Base-by-base conservation (phyloP, 2,329 filamentous ascomycete genomes). In the Graphiopsis chlorocephala region DNA sequence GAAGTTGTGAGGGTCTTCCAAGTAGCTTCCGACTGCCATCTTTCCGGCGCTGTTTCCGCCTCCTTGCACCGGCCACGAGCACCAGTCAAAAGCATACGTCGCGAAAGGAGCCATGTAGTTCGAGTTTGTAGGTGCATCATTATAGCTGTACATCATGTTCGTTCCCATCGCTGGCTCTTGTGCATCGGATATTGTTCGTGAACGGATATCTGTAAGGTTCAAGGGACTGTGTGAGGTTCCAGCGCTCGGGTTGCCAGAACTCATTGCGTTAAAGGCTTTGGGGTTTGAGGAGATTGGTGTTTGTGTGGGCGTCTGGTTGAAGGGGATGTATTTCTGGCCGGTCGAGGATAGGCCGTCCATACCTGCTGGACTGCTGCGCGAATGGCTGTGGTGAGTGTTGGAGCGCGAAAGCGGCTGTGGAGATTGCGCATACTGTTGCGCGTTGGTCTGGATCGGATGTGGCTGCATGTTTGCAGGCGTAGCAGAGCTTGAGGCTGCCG, bases 1-100 rank as follows among this genome's bases (percentile, higher is more conserved):
- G 82, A 96, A 99, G 77, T 99, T 99, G 80, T 99, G 95, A 6
- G 93, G 94, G 78, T 99, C 95, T 79, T 99, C 95, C 60, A 98
- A 81, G 76, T 98, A 98, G 81, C 95, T 99, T 66, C 94, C 95
- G 45, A 99, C 85, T 14, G 95, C 95, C 71, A 99, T 86, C 79
- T 98, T 98, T 45, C 95, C 95, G 3, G 92, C 92, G 66, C 92
- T 88, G 67, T 91, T 89, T 70, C 88, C 78, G 35, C 77, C 76
- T 38, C 81, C 81, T 47, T 92, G 87, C 2, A 94, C 88, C 17
- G 91, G 88, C 94, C 95, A 99, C 79, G 99, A 99, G 82, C 95
- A 99, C 95, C 95, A 99, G 80, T 99, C 95, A 73, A 96, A 94
- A 14, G 95, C 94, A 77, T 98, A 99, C 63, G 96, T 89, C 15